Evolutionary conservation across 495 filamentous ascomycete species (phyloP).

Genomic region (Aspergillus biplanus): DNA sequence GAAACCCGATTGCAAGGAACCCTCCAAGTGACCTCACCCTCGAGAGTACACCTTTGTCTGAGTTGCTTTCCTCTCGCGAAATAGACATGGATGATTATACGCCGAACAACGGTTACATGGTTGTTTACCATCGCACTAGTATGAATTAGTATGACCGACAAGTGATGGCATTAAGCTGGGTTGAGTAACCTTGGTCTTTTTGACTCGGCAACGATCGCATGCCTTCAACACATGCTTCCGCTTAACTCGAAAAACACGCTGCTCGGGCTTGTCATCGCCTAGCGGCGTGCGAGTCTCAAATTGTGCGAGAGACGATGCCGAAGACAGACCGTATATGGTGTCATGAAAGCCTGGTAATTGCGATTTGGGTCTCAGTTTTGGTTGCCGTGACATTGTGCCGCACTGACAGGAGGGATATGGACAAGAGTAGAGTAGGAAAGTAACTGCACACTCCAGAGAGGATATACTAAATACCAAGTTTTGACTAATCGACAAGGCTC

Average conservation of each 20-base stretch:
- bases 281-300: slow-evolving; percentile 35
- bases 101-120: slow-evolving; percentile 53
- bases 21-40: slow-evolving; percentile 34
- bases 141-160: slow-evolving; percentile 20
- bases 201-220: slow-evolving; percentile 53
- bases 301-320: slow-evolving; percentile 39
- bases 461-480: slow-evolving; percentile 13
- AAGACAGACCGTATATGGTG: slow-evolving; percentile 40
- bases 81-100: slow-evolving; percentile 53
- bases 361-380: slow-evolving; percentile 47
- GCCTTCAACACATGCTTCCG: slow-evolving; percentile 54
- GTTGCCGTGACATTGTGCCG: slow-evolving; percentile 45
- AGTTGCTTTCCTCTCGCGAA: slow-evolving; percentile 51
- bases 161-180: not conserved
- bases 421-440: slow-evolving; percentile 9
- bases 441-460: slow-evolving; percentile 9
- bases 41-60: slow-evolving; percentile 54
- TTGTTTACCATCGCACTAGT: slow-evolving; percentile 53
- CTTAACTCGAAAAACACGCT: slow-evolving; percentile 53
- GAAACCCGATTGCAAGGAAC: not conserved
- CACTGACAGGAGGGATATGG: slow-evolving; percentile 2
- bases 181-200: slow-evolving; percentile 51
- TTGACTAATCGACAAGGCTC: slow-evolving; percentile 21
- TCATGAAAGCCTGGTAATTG: slow-evolving; percentile 43
- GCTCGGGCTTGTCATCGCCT: slow-evolving; percentile 46